Conservation (phyloP, 768 basidiomycete species). For the Hemileccinum rubropunctum region DNA sequence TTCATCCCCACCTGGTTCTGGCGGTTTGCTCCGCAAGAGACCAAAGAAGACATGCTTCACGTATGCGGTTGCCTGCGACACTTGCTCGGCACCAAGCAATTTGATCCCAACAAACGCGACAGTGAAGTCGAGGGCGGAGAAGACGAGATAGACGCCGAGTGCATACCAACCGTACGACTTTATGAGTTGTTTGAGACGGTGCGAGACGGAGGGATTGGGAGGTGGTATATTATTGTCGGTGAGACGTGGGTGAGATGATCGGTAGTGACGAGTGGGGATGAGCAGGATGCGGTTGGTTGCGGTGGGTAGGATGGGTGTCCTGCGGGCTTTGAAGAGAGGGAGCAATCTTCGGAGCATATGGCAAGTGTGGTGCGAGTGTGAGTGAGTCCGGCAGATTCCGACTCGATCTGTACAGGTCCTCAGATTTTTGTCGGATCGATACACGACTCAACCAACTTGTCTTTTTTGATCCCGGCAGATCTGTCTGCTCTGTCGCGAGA, state of each 20-base stretch:
- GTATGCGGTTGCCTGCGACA: conserved; percentile 60
- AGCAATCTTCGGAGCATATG: conserved; percentile 40
- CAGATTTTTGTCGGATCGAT: conserved; percentile 12
- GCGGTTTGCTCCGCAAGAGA: conserved; percentile 49
- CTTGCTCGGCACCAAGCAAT: conserved; percentile 87
- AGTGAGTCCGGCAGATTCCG: neutral
- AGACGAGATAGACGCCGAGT: conserved; percentile 78
- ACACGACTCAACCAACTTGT: conserved; percentile 7
- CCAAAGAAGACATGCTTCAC: conserved; percentile 48
- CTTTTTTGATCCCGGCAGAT: conserved; percentile 18
- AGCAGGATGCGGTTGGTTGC: conserved; percentile 22
- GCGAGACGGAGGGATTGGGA: conserved; percentile 49
- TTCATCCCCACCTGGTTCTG: conserved; percentile 69
- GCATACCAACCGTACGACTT: conserved; percentile 97
- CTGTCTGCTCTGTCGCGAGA: conserved; percentile 16
- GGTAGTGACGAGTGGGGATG: conserved; percentile 42
- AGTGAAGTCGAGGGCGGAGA: conserved; percentile 77
- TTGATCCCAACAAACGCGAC: conserved; percentile 84
- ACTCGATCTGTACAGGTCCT: conserved; percentile 8
- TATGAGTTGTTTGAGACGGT: conserved; percentile 77
- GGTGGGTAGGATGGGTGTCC: conserved; percentile 44
- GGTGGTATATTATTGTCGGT: conserved; percentile 32
- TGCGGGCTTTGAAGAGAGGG: conserved; percentile 43
- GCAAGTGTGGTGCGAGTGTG: neutral
- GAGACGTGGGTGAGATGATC: conserved; percentile 40